Evolutionary conservation across 768 basidiomycete genomes (phyloP).

Genomic region (Pholiota microspora): DNA sequence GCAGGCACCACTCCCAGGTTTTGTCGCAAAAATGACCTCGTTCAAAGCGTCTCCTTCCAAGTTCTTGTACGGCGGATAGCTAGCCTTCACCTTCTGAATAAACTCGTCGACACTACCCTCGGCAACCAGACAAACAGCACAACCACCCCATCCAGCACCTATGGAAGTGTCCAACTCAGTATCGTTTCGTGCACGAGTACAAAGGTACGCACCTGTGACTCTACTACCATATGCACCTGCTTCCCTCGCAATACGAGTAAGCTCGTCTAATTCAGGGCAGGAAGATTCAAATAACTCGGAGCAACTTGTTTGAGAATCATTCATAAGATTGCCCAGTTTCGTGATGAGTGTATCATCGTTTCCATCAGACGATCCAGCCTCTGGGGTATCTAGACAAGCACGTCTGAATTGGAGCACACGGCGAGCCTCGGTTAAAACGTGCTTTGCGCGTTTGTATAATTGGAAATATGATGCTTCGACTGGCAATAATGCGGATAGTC

Average conservation of each 20-base stretch:
- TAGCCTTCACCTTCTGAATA: slow-evolving; percentile 55
- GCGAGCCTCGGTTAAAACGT: slow-evolving; percentile 78
- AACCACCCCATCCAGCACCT: slow-evolving; percentile 94
- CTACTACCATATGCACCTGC: slow-evolving; percentile 81
- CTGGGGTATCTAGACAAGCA: slow-evolving; percentile 47
- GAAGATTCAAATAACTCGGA: slow-evolving; percentile 72
- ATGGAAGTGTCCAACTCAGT: not conserved
- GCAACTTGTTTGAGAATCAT: slow-evolving; percentile 76
- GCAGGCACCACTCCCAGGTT: slow-evolving; percentile 80
- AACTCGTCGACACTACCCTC: slow-evolving; percentile 62
- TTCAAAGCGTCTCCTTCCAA: slow-evolving; percentile 56
- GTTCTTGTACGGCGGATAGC: slow-evolving; percentile 62
- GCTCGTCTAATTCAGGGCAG: slow-evolving; percentile 72
- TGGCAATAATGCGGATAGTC: slow-evolving; percentile 24
- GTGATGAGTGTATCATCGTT: slow-evolving; percentile 15
- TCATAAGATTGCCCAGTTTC: slow-evolving; percentile 70
- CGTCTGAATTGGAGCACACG: slow-evolving; percentile 79
- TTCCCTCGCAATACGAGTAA: slow-evolving; percentile 59
- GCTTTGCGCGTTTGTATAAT: slow-evolving; percentile 77
- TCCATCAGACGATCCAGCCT: slow-evolving; percentile 20
- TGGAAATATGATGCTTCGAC: slow-evolving; percentile 83
- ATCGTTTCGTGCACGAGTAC: not conserved
- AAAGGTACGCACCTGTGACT: slow-evolving; percentile 60
- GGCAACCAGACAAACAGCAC: slow-evolving; percentile 78
- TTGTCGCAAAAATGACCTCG: slow-evolving; percentile 80